Conservation (phyloP, 768 basidiomycete species). For the Tylopilus balloui region DNA sequence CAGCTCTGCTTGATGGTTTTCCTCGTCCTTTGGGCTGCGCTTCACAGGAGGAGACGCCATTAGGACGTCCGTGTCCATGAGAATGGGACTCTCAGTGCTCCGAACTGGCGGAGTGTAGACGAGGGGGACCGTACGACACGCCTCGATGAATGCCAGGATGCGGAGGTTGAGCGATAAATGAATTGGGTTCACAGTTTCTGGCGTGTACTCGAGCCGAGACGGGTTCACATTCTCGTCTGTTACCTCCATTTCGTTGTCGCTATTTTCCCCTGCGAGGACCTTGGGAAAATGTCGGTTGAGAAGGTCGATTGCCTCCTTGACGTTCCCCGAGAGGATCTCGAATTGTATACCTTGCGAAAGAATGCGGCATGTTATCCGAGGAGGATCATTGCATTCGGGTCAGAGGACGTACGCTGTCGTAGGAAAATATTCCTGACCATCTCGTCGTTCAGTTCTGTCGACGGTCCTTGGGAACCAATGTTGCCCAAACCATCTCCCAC, state of each 20-base stretch:
- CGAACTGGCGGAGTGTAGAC: constrained; percentile 32
- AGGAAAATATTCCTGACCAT: constrained; percentile 44
- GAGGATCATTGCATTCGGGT: background rate
- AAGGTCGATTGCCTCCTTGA: constrained; percentile 63
- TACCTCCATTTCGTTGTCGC: constrained; percentile 12
- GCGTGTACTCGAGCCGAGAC: constrained; percentile 43
- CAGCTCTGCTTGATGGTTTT: constrained; percentile 43
- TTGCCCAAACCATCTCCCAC: constrained; percentile 1
- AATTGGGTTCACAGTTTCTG: constrained; percentile 63
- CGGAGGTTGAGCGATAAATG: constrained; percentile 82
- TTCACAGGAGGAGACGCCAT: constrained; percentile 8
- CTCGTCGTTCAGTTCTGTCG: constrained; percentile 33
- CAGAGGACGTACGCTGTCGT: constrained; percentile 46
- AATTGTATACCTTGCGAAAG: constrained; percentile 56
- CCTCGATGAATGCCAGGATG: constrained; percentile 84
- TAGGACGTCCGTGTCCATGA: constrained; percentile 8
- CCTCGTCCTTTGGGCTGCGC: constrained; percentile 31
- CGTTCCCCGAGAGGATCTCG: constrained; percentile 69
- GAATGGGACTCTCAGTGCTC: constrained; percentile 5
- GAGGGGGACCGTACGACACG: constrained; percentile 69
- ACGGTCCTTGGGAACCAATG: constrained; percentile 12
- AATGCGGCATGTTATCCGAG: background rate
- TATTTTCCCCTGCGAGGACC: constrained; percentile 45
- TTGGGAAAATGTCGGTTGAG: constrained; percentile 72
- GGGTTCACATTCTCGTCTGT: constrained; percentile 27